Percentiles rank a stretch among this genome's conserved stretches.
Evolutionary conservation across 2,329 filamentous ascomycete species (phyloP).

Genomic region (Xylogone sp.): DNA sequence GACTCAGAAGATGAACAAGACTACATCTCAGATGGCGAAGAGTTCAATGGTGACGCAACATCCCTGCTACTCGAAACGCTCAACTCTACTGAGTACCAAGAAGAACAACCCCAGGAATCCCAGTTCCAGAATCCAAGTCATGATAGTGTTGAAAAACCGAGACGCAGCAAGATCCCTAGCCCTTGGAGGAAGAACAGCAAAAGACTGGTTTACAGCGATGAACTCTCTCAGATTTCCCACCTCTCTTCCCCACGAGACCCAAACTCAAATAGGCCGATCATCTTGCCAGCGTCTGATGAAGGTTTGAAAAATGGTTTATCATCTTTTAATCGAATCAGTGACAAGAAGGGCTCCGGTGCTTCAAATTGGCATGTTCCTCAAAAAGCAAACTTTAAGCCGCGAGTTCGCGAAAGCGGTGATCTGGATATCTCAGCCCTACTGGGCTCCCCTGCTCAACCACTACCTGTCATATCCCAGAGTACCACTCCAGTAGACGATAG

Average conservation of each 20-base stretch:
- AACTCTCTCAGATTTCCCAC: slow-evolving; percentile 20
- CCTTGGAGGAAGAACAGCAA: slow-evolving; percentile 28
- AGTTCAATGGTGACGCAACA: slow-evolving; percentile 26
- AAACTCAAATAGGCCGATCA: neutral
- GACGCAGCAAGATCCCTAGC: slow-evolving; percentile 26
- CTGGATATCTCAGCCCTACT: slow-evolving; percentile 24
- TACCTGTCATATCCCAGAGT: slow-evolving; percentile 16
- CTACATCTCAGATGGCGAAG: slow-evolving; percentile 2
- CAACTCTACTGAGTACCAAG: slow-evolving; percentile 25
- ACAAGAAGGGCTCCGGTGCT: neutral
- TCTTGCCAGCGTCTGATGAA: neutral
- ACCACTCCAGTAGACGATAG: neutral
- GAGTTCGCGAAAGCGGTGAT: slow-evolving; percentile 14
- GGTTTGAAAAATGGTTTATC: neutral
- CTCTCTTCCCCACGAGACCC: slow-evolving; percentile 10
- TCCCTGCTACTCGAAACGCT: slow-evolving; percentile 27
- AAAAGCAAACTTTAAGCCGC: slow-evolving; percentile 27
- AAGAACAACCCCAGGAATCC: slow-evolving; percentile 8
- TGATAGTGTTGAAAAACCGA: slow-evolving; percentile 18
- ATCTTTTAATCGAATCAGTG: too few species aligned
- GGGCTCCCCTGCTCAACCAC: slow-evolving; percentile 19
- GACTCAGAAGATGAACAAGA: slow-evolving; percentile 18
- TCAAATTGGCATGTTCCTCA: slow-evolving; percentile 22
- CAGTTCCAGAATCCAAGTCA: neutral
- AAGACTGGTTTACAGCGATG: slow-evolving; percentile 25